phyloP scores from a whole-genome alignment of 108 stramenopile genomes.

The Fragilariopsis cylindrus region DNA sequence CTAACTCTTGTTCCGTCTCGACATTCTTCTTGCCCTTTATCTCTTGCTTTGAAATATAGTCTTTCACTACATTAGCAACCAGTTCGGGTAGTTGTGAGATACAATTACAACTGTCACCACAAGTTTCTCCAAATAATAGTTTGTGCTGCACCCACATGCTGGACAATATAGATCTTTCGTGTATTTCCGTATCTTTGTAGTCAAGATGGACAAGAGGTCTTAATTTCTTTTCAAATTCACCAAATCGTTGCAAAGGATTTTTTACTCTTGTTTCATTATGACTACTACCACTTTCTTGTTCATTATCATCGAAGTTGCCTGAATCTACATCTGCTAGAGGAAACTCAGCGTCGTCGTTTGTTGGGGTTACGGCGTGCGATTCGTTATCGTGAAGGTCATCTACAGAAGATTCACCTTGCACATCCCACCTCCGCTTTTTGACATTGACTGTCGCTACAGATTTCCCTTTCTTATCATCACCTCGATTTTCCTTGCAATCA shows the following conservation, averaged over 20 bases:
- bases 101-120: slow-evolving; percentile 24
- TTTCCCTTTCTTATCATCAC: too few relatives aligned
- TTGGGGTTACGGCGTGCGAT: too few relatives aligned
- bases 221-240: slow-evolving; percentile 6
- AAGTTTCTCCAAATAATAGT: neutral
- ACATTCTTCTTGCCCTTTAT: slow-evolving; percentile 11
- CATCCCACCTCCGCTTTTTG: too few relatives aligned
- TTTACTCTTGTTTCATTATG: neutral
- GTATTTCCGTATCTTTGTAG: slow-evolving; percentile 15
- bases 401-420: too few relatives aligned
- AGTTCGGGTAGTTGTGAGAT: slow-evolving; percentile 8
- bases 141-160: slow-evolving; percentile 32
- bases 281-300: neutral
- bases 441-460: too few relatives aligned
- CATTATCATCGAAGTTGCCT: too few relatives aligned
- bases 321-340: too few relatives aligned
- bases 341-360: too few relatives aligned
- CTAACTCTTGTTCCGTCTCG: neutral
- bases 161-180: neutral
- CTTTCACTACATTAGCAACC: slow-evolving; percentile 12
- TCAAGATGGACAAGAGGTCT: neutral
- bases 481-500: too few relatives aligned
- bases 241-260: slow-evolving; percentile 2
- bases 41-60: slow-evolving; percentile 15
- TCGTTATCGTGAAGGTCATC: too few relatives aligned